A percentile compares a stretch with the other conserved stretches of the same genome.
These are phyloP conservation scores for Pseudocercospora crystallina DNA, from an alignment of 2,329 filamentous ascomycete genomes.

Conservation along the genomic window DNA sequence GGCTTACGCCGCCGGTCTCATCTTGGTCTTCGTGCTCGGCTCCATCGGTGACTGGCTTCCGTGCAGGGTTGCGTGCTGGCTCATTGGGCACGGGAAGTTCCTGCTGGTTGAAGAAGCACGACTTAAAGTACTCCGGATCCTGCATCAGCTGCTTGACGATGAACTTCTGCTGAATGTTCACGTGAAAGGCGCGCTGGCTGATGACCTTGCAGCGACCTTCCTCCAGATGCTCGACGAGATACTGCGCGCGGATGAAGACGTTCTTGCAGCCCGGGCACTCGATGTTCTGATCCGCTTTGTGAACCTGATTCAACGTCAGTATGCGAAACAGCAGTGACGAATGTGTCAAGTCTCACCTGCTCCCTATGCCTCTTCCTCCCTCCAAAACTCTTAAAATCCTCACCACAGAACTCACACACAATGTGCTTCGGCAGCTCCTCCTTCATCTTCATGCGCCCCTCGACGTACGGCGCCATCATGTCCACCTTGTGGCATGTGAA, in stretches of 20 bases:
- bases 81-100: constrained; percentile 9
- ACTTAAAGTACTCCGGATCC: constrained; percentile 25
- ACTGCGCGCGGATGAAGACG: constrained; percentile 49
- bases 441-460: constrained; percentile 18
- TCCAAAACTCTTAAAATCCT: constrained; percentile 55
- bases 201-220: constrained; percentile 51
- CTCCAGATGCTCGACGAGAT: constrained; percentile 57
- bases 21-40: constrained; percentile 9
- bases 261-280: constrained; percentile 53
- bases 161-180: constrained; percentile 52
- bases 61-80: neutral
- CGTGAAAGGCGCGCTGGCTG: constrained; percentile 43
- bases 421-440: constrained; percentile 43
- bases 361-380: constrained; percentile 55
- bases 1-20: constrained; percentile 16
- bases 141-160: constrained; percentile 42
- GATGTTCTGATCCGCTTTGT: constrained; percentile 52
- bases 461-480: constrained; percentile 32
- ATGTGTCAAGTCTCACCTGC: constrained; percentile 40
- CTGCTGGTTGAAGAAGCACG: neutral
- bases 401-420: constrained; percentile 57
- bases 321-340: neutral
- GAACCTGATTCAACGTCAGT: constrained; percentile 25
- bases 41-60: constrained; percentile 5
- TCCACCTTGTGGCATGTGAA: constrained; percentile 36